Conservation (phyloP, 108 stramenopile genomes). For the Craspedostauros australis region DNA sequence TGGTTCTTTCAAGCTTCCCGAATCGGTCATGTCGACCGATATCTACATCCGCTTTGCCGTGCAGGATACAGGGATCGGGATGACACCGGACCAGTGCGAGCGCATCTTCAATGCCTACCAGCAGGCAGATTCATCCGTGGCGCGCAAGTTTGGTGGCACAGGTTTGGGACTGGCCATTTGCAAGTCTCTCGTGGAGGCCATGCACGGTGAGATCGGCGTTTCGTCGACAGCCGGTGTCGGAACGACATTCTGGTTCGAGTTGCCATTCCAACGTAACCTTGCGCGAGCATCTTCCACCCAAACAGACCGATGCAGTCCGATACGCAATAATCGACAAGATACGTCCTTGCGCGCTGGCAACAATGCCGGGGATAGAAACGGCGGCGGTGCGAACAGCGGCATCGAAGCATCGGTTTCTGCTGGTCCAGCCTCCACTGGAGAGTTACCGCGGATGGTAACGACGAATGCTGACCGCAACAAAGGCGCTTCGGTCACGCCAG, state of each 20-base stretch:
- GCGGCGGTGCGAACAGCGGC: too few species aligned
- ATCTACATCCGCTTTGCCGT: constrained; percentile 27
- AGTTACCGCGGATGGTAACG: too few species aligned
- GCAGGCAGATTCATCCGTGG: constrained; percentile 30
- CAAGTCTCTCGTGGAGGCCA: constrained; percentile 24
- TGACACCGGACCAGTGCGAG: constrained; percentile 13
- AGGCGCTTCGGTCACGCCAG: too few species aligned
- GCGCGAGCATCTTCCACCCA: not conserved
- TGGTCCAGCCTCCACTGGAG: too few species aligned
- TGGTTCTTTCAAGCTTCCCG: too few species aligned
- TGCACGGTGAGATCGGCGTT: constrained; percentile 43
- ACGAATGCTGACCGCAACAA: too few species aligned
- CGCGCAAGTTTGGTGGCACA: constrained; percentile 45
- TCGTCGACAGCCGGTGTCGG: constrained; percentile 25
- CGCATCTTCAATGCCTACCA: constrained; percentile 40
- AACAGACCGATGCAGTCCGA: not conserved
- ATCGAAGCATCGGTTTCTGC: too few species aligned
- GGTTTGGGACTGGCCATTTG: constrained; percentile 53
- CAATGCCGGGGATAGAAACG: too few species aligned
- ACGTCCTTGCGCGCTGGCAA: too few species aligned
- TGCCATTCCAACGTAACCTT: constrained; percentile 23
- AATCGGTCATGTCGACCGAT: too few species aligned
- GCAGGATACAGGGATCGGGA: constrained; percentile 53
- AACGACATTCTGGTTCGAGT: constrained; percentile 24
- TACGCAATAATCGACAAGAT: not conserved